Evolutionary conservation across 2,329 filamentous ascomycete genomes (phyloP).

Genomic region (Aplosporella prunicola): DNA sequence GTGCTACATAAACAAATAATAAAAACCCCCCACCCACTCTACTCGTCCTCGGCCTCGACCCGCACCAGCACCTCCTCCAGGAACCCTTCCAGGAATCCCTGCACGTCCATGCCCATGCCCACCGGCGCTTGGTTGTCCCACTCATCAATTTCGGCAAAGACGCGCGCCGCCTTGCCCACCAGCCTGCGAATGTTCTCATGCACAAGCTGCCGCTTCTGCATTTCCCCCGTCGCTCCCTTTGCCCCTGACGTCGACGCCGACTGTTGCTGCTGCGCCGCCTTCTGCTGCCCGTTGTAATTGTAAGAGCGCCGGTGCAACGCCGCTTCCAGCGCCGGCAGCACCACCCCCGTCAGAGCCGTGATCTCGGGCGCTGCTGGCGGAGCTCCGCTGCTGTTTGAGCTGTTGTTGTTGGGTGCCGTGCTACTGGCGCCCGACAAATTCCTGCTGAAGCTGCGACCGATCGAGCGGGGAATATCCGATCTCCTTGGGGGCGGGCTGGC

Average conservation of each 20-base stretch:
- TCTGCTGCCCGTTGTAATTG: conserved; percentile 48
- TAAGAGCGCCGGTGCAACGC: conserved; percentile 70
- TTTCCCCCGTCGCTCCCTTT: not conserved
- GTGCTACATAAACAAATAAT: no score
- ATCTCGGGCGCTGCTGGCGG: conserved; percentile 53
- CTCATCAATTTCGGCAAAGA: conserved; percentile 84
- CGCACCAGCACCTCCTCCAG: conserved; percentile 88
- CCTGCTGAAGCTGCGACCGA: conserved; percentile 8
- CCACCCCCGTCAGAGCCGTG: conserved; percentile 81
- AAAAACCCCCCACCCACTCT: not conserved
- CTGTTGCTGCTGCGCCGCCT: conserved; percentile 39
- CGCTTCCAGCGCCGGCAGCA: conserved; percentile 85
- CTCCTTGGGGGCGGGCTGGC: no score
- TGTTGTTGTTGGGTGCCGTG: not conserved
- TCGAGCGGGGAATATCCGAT: no score
- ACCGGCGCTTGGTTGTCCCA: conserved; percentile 80
- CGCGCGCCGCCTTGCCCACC: conserved; percentile 70
- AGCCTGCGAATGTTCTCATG: conserved; percentile 77
- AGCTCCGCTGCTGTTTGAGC: not conserved
- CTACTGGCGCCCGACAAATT: conserved; percentile 11
- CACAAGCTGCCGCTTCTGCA: conserved; percentile 43
- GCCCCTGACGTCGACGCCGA: not conserved
- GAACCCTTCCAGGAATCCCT: conserved; percentile 81
- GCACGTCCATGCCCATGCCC: conserved; percentile 86
- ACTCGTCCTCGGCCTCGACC: conserved; percentile 76